Percentiles rank a stretch among this genome's conserved stretches.
Evolutionary conservation across 2,329 filamentous ascomycete genomes (phyloP).

Genomic region (Emergomyces pasteurianus): DNA sequence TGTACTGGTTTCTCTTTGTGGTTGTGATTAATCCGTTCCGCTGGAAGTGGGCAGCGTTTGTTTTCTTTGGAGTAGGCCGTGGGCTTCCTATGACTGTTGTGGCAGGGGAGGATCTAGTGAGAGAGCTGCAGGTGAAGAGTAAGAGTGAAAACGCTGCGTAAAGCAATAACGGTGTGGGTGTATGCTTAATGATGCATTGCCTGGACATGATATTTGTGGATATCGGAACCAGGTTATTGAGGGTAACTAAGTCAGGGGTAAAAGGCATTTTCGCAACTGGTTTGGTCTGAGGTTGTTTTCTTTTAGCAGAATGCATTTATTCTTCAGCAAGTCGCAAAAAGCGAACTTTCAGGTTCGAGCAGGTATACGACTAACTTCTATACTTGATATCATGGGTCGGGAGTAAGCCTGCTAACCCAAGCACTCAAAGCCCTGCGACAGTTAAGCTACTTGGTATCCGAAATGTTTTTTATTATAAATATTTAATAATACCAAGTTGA

Average conservation of each 20-base stretch:
- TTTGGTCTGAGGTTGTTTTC: neutral
- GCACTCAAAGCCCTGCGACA: too few relatives aligned
- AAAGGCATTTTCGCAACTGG: too few relatives aligned
- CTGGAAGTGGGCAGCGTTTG: slow-evolving; percentile 82
- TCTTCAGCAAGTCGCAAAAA: too few relatives aligned
- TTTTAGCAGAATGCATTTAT: too few relatives aligned
- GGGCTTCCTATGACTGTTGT: slow-evolving; percentile 56
- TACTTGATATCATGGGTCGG: neutral
- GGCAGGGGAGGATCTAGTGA: slow-evolving; percentile 45
- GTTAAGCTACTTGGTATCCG: too few relatives aligned
- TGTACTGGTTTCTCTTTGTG: slow-evolving; percentile 78
- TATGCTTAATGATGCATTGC: neutral
- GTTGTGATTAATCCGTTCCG: slow-evolving; percentile 71
- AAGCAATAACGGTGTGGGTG: neutral
- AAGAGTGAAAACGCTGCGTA: neutral
- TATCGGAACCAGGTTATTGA: neutral
- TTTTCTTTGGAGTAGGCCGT: slow-evolving; percentile 63
- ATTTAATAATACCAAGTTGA: too few relatives aligned
- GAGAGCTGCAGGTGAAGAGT: slow-evolving; percentile 40
- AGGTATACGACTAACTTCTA: neutral
- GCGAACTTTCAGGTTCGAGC: too few relatives aligned
- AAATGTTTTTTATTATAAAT: too few relatives aligned
- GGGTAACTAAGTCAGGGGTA: too few relatives aligned
- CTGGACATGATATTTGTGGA: neutral
- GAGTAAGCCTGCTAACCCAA: too few relatives aligned